Percentiles rank a stretch among this genome's conserved stretches.
Conservation (phyloP, 2,329 filamentous ascomycete genomes). For the Akanthomyces dipterigenus region DNA sequence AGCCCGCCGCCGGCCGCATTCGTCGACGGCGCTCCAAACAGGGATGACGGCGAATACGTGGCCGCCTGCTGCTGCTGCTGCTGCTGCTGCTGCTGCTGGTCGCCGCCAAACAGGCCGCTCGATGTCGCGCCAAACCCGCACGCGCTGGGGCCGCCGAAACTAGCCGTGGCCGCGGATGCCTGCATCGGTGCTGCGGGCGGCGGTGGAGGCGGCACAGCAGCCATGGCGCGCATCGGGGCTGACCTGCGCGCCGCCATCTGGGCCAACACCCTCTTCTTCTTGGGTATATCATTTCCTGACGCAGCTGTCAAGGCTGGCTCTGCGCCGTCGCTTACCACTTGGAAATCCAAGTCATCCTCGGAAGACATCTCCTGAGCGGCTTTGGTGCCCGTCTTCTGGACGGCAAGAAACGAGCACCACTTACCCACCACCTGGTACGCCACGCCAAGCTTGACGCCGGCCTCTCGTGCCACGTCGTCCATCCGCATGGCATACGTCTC, state of each 20-base stretch:
- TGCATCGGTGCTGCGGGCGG: neutral
- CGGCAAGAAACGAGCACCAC: conserved; percentile 67
- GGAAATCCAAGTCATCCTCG: no score
- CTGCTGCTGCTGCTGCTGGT: neutral
- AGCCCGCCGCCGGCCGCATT: neutral
- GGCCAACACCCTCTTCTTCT: neutral
- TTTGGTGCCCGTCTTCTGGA: conserved; percentile 22
- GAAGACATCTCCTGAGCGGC: neutral
- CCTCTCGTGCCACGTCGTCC: conserved; percentile 54
- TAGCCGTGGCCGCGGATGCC: neutral
- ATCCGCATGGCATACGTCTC: conserved; percentile 44
- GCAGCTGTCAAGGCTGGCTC: no score
- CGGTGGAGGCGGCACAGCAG: neutral
- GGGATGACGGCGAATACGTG: neutral
- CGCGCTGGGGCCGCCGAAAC: neutral
- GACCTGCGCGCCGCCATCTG: neutral
- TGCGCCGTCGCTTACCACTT: no score
- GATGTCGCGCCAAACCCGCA: neutral
- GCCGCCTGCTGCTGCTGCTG: neutral
- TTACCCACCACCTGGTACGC: conserved; percentile 61
- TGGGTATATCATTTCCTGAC: no score
- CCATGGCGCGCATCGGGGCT: no score
- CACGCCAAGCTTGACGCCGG: conserved; percentile 59
- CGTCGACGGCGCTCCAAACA: neutral
- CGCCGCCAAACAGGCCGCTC: neutral